A percentile compares a stretch with the other conserved stretches of the same genome.
These are phyloP conservation scores for Xanthoparmelia taractica DNA, from an alignment of 495 filamentous ascomycete genomes.

Conservation along the genomic window DNA sequence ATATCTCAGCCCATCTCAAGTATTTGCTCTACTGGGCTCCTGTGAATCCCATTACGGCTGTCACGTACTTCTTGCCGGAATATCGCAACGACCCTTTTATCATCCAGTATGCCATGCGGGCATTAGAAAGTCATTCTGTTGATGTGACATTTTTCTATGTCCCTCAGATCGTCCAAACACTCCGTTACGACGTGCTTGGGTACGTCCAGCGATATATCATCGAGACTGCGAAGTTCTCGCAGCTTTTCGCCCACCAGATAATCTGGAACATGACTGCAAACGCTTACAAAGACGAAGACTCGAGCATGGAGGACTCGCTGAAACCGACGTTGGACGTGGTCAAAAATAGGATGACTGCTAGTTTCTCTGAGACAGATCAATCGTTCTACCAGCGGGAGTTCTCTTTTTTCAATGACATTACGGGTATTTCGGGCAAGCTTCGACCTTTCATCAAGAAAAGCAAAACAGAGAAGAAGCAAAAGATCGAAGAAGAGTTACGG, in stretches of 20 bases:
- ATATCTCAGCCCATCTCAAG: conserved; percentile 76
- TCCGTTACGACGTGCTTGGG: conserved; percentile 90
- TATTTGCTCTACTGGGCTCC: conserved; percentile 93
- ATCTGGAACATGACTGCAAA: conserved; percentile 99
- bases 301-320: conserved; percentile 76
- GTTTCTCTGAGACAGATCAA: conserved; percentile 70
- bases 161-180: conserved; percentile 90
- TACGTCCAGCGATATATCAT: conserved; percentile 96
- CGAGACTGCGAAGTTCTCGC: conserved; percentile 91
- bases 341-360: conserved; percentile 70
- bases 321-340: conserved; percentile 92
- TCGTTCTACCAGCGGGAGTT: conserved; percentile 94
- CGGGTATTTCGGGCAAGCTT: conserved; percentile 87
- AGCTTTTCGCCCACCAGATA: conserved; percentile 96
- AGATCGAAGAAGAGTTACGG: conserved; percentile 95
- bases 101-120: conserved; percentile 94
- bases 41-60: conserved; percentile 84
- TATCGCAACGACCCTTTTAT: conserved; percentile 94
- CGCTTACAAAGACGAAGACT: conserved; percentile 94
- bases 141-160: conserved; percentile 99
- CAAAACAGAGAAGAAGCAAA: conserved; percentile 96
- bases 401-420: conserved; percentile 95
- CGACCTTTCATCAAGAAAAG: conserved; percentile 85
- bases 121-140: conserved; percentile 83
- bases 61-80: conserved; percentile 85